Evolutionary conservation across 805 yeast species (phyloP), one percentile per base, ranked within the genome.

Genomic region (Saccharomycopsis microspora): DNA sequence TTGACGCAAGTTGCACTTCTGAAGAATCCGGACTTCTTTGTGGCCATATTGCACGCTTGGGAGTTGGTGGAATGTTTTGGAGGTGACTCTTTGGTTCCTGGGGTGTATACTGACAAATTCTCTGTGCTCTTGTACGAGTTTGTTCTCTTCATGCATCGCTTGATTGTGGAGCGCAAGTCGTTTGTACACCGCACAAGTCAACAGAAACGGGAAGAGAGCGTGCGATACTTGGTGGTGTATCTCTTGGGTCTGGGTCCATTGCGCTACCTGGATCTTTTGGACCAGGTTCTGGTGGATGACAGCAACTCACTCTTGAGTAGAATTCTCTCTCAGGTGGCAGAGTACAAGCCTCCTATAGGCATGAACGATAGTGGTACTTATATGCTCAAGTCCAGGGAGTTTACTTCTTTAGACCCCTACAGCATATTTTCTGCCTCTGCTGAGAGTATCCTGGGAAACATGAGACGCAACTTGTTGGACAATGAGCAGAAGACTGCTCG

Each of bases 281-380:
- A 30, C 8, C 5, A 34, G 6, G 5, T 42, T 5, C 27, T 9
- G 27, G 19, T 36, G 11, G 45, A 40, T 8, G 45, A 39, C n/a
- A 7, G 31, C 4, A 37, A 34, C 41, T 19, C 32, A n/a, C 38
- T 42, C 0, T 32, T 46, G 4, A 33, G 60, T 52, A 66, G 64
- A 45, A 59, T 76, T 3, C 66, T 93, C 46, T 64, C 68, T 35
- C 85, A 85, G 55, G 67, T 80, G 32, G 71, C 86, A 1, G 70
- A 63, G 4, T 85, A 70, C 56, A 71, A 71, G 32, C 76, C 85
- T 5, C 93, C 94, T 3, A 68, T 71, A 27, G 85, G 85, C 3
- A 62, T 80, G 39, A 70, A 70, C 36, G 90, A 82, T 57, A 72
- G 76, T 51, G 94, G 94, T 28, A 72, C 73, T 42, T 85, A 81